phyloP scores from a whole-genome alignment of 352 stramenopile species.

The Phytophthora parvispora region DNA sequence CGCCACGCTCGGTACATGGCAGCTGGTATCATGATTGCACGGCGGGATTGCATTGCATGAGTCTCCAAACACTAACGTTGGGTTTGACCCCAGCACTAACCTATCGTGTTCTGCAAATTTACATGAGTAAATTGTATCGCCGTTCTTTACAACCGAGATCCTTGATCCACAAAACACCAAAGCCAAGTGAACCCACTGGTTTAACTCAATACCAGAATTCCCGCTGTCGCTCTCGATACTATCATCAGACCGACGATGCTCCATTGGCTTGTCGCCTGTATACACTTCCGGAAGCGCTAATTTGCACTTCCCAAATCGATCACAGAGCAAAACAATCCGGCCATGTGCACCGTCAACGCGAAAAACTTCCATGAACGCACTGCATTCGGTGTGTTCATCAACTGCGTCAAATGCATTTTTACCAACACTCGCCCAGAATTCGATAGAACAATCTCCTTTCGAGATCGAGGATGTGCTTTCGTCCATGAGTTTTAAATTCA shows the following conservation, averaged over 20 bases:
- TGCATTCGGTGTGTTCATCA: background rate
- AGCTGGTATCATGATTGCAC: background rate
- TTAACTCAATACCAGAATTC: constrained; percentile 10
- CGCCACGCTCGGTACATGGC: constrained; percentile 1
- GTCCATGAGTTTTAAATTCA: constrained; percentile 31
- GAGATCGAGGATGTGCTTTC: constrained; percentile 24
- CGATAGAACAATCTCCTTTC: constrained; percentile 56
- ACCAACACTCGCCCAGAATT: constrained; percentile 61
- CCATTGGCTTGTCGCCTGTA: constrained; percentile 5
- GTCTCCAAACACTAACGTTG: constrained; percentile 23
- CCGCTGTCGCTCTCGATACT: background rate
- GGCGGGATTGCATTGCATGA: background rate
- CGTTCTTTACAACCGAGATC: constrained; percentile 52
- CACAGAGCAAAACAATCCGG: constrained; percentile 22
- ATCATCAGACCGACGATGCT: constrained; percentile 8
- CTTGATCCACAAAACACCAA: constrained; percentile 55
- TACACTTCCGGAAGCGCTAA: constrained; percentile 13
- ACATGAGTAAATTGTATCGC: constrained; percentile 28
- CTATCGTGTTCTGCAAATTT: constrained; percentile 6
- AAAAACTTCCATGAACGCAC: constrained; percentile 33
- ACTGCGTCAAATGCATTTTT: constrained; percentile 8
- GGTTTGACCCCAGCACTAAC: constrained; percentile 16
- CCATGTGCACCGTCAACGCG: constrained; percentile 18
- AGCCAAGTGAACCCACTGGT: constrained; percentile 65
- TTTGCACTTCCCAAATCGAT: constrained; percentile 20